These are phyloP conservation scores for Vitis rupestris DNA, from an alignment of 164 flowering plant species.

Conservation along the genomic window DNA sequence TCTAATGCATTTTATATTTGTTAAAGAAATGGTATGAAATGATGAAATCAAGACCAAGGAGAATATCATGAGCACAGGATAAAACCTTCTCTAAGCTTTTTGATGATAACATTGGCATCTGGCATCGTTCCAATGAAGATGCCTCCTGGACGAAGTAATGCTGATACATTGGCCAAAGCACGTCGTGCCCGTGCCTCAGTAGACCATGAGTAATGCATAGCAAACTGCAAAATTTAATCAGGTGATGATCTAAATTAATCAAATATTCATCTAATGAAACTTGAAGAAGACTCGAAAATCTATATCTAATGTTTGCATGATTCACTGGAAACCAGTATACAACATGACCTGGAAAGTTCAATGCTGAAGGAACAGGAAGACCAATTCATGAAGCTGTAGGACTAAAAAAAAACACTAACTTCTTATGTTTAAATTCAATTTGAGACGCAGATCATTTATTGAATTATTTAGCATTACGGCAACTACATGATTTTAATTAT, in stretches of 20 bases:
- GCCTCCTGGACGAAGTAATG: conserved; percentile 97
- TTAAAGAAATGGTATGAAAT: too few relatives aligned
- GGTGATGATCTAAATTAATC: background rate
- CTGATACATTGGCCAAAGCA: conserved; percentile 91
- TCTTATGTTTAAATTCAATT: too few relatives aligned
- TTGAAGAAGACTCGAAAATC: background rate
- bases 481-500: too few relatives aligned
- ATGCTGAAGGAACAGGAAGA: background rate
- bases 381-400: too few relatives aligned
- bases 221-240: conserved; percentile 60
- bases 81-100: conserved; percentile 89
- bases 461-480: too few relatives aligned
- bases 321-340: background rate
- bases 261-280: background rate
- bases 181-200: conserved; percentile 94
- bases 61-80: background rate
- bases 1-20: too few relatives aligned
- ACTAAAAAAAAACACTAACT: too few relatives aligned
- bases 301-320: background rate
- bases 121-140: conserved; percentile 98
- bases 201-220: conserved; percentile 97
- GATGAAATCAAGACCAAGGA: background rate
- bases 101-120: conserved; percentile 92
- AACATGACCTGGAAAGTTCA: background rate
- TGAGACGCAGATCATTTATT: too few relatives aligned